Conservation (phyloP, 2,329 filamentous ascomycete species). For the Paecilomyces formosus region DNA sequence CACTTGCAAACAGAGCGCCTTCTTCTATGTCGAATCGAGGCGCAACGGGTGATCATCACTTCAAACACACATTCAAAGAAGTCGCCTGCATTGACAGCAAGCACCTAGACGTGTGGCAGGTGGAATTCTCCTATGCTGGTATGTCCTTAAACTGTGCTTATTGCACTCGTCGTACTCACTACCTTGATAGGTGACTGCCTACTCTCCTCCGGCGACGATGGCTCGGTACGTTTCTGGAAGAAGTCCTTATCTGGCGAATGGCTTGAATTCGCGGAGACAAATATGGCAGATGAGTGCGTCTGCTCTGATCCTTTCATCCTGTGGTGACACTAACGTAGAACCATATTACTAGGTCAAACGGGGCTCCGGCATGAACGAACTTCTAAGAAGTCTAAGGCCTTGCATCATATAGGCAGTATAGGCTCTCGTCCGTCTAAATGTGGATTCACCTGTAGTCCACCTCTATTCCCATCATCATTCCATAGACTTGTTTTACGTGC, state of each 20-base stretch:
- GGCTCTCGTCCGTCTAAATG: background rate
- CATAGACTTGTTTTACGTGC: background rate
- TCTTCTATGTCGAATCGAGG: conserved; percentile 23
- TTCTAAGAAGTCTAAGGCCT: background rate
- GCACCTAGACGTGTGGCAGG: conserved; percentile 39
- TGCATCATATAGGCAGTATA: background rate
- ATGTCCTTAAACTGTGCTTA: conserved; percentile 7
- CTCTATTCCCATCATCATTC: background rate
- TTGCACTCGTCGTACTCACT: background rate
- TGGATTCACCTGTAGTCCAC: background rate
- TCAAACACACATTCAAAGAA: conserved; percentile 34
- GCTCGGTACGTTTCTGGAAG: conserved; percentile 37
- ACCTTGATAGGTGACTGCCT: conserved; percentile 31
- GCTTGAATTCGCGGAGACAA: conserved; percentile 37
- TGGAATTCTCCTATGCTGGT: conserved; percentile 38
- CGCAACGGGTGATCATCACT: conserved; percentile 27
- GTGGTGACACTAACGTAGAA: background rate
- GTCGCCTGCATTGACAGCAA: conserved; percentile 37
- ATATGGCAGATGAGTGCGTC: conserved; percentile 27
- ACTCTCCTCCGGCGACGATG: conserved; percentile 37
- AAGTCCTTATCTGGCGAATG: conserved; percentile 35
- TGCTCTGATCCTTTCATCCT: background rate
- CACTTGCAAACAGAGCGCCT: conserved; percentile 29
- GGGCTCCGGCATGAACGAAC: conserved; percentile 2
- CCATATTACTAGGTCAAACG: background rate